Percentiles rank a stretch among this genome's conserved stretches.
These are phyloP conservation scores for Chytriomyces hyalinus DNA, from an alignment of 192 early-diverging fungal genomes.

Conservation along the genomic window DNA sequence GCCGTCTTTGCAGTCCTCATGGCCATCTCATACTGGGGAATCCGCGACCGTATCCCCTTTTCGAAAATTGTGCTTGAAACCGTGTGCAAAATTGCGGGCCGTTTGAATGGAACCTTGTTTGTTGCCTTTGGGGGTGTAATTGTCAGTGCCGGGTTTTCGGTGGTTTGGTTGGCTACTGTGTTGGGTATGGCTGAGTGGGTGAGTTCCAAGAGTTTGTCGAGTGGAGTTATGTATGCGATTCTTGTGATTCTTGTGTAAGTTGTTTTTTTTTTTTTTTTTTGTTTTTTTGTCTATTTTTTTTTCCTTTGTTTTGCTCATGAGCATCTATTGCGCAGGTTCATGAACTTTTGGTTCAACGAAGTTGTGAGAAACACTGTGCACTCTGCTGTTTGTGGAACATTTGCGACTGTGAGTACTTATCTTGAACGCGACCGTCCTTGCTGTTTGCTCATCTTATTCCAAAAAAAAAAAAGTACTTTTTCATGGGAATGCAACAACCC, in stretches of 20 bases:
- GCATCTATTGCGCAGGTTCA: conserved; percentile 55
- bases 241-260: conserved; percentile 17
- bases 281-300: too few species aligned
- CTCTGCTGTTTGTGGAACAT: conserved; percentile 76
- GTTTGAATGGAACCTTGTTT: conserved; percentile 79
- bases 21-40: conserved; percentile 42
- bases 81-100: conserved; percentile 73
- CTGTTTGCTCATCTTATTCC: not conserved
- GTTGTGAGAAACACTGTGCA: conserved; percentile 72
- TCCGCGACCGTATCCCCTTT: conserved; percentile 52
- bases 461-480: conserved; percentile 56
- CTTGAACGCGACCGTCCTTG: not conserved
- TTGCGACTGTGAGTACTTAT: conserved; percentile 53
- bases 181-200: conserved; percentile 66
- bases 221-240: conserved; percentile 26
- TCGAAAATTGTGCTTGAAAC: conserved; percentile 73
- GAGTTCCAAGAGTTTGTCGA: conserved; percentile 50
- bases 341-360: conserved; percentile 66
- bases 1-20: conserved; percentile 48
- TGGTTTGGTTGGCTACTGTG: conserved; percentile 71
- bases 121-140: conserved; percentile 74
- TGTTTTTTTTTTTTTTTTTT: conserved; percentile 38
- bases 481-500: conserved; percentile 58
- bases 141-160: conserved; percentile 66
- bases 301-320: too few species aligned